Percentiles rank a stretch among this genome's conserved stretches.
Evolutionary conservation across 768 basidiomycete species (phyloP).

Genomic region (Suillus plorans): DNA sequence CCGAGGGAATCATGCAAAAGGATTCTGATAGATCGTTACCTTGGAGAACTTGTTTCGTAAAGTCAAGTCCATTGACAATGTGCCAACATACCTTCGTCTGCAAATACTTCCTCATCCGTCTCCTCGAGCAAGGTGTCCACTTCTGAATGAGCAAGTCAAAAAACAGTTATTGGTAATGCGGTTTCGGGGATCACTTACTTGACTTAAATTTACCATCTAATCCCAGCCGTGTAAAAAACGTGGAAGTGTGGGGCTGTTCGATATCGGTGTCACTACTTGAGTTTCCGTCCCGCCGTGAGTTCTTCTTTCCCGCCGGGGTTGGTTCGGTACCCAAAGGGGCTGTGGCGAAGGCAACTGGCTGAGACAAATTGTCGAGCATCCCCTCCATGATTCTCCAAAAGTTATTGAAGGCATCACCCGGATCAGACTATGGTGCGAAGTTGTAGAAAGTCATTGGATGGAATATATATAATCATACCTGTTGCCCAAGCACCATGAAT

Average conservation of each 20-base stretch:
- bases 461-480: conserved; percentile 43
- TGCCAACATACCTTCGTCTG: conserved; percentile 55
- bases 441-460: conserved; percentile 9
- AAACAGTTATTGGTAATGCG: neutral
- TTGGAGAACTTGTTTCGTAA: conserved; percentile 20
- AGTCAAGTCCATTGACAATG: neutral
- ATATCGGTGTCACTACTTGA: conserved; percentile 66
- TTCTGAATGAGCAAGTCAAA: conserved; percentile 13
- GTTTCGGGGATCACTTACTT: conserved; percentile 15
- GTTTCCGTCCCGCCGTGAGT: conserved; percentile 46
- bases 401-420: conserved; percentile 83
- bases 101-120: conserved; percentile 60
- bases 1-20: conserved; percentile 72
- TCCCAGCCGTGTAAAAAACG: conserved; percentile 47
- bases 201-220: conserved; percentile 21
- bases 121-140: conserved; percentile 35
- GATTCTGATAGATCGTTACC: conserved; percentile 78
- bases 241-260: conserved; percentile 62
- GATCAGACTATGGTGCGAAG: conserved; percentile 56
- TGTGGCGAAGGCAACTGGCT: conserved; percentile 77
- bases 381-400: conserved; percentile 90
- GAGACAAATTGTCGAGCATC: conserved; percentile 83
- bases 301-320: conserved; percentile 21
- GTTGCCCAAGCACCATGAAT: conserved; percentile 84
- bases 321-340: conserved; percentile 60